phyloP scores from a whole-genome alignment of 2,329 filamentous ascomycete genomes.

The Fusarium xylarioides region DNA sequence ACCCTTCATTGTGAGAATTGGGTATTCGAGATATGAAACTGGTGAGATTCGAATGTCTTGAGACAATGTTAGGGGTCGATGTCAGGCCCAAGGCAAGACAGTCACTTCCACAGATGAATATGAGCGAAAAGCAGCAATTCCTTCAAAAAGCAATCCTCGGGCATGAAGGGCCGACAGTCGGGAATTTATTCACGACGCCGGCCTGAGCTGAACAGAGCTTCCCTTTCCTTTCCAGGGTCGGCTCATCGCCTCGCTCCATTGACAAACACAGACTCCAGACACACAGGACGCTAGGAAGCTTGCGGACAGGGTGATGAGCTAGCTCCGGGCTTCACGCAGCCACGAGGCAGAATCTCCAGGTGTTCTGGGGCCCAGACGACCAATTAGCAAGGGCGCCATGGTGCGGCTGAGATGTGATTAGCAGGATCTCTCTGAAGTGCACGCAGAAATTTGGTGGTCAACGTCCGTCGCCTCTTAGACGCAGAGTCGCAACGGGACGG shows the following conservation, averaged over 20 bases:
- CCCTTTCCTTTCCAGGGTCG: constrained; percentile 14
- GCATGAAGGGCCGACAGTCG: constrained; percentile 3
- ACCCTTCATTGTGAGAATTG: constrained; percentile 37
- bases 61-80: background rate
- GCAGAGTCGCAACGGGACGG: constrained; percentile 5
- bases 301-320: constrained; percentile 22
- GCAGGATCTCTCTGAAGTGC: constrained; percentile 13
- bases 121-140: constrained; percentile 5
- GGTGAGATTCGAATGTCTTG: constrained; percentile 5
- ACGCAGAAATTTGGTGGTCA: constrained; percentile 16
- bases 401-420: constrained; percentile 40
- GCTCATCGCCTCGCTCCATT: constrained; percentile 26
- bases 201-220: constrained; percentile 17
- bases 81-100: constrained; percentile 1
- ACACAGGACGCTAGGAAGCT: constrained; percentile 31
- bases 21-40: background rate
- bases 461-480: constrained; percentile 16
- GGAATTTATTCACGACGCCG: constrained; percentile 31
- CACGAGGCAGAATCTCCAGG: constrained; percentile 35
- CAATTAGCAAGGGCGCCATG: constrained; percentile 25
- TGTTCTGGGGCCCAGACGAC: background rate
- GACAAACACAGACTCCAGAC: constrained; percentile 10
- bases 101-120: constrained; percentile 13
- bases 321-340: constrained; percentile 21
- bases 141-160: constrained; percentile 5